Percentiles rank a stretch among this genome's conserved stretches.
These are phyloP conservation scores for Sclerospora graminicola DNA, from an alignment of 352 stramenopile genomes.

Conservation along the genomic window DNA sequence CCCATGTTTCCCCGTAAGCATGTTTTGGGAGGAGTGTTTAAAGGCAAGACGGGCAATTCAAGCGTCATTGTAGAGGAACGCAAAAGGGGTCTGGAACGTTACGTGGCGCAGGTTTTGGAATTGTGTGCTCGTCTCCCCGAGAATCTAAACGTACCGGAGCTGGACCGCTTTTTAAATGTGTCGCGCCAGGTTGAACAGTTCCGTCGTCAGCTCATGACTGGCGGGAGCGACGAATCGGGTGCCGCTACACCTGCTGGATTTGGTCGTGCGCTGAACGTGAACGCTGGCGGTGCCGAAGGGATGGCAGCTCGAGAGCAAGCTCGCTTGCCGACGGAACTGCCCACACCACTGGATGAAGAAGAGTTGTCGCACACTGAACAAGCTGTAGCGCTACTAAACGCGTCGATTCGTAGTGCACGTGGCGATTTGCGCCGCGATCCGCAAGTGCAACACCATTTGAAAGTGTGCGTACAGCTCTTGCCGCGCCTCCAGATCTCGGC, in stretches of 20 bases:
- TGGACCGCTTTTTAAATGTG: slow-evolving; percentile 81
- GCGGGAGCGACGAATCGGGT: slow-evolving; percentile 12
- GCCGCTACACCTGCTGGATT: slow-evolving; percentile 16
- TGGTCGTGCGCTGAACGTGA: slow-evolving; percentile 41
- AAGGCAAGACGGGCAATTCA: slow-evolving; percentile 79
- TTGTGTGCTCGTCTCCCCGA: slow-evolving; percentile 71
- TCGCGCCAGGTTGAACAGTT: slow-evolving; percentile 81
- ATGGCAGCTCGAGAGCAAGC: slow-evolving; percentile 71
- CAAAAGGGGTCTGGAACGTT: slow-evolving; percentile 71
- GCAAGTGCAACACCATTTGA: slow-evolving; percentile 78
- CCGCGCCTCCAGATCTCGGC: slow-evolving; percentile 79
- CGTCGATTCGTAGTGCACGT: slow-evolving; percentile 68
- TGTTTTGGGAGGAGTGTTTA: slow-evolving; percentile 75
- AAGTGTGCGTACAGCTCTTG: slow-evolving; percentile 80
- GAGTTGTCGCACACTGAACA: slow-evolving; percentile 81
- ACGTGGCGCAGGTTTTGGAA: slow-evolving; percentile 75
- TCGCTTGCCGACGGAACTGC: slow-evolving; percentile 70
- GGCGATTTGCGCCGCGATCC: slow-evolving; percentile 71
- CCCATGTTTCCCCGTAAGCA: slow-evolving; percentile 77
- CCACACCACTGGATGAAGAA: slow-evolving; percentile 77
- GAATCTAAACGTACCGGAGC: slow-evolving; percentile 72
- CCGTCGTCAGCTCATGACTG: slow-evolving; percentile 50
- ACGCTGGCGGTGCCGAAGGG: slow-evolving; percentile 60
- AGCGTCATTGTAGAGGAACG: slow-evolving; percentile 79
- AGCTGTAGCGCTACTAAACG: slow-evolving; percentile 62